phyloP scores from a whole-genome alignment of 1,284 basidiomycete species.

The Irpex sp. region DNA sequence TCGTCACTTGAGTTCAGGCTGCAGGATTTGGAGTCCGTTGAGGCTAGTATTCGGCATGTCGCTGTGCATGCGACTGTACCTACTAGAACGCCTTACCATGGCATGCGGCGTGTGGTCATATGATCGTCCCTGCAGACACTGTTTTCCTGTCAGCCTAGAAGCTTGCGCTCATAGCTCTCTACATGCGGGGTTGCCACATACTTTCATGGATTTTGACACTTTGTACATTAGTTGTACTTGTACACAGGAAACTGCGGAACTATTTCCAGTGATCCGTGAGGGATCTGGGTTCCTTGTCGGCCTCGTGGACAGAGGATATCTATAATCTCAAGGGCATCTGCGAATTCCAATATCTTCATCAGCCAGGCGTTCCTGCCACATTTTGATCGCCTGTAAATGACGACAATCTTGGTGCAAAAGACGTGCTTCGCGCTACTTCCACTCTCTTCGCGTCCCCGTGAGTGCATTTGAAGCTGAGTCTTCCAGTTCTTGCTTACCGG shows the following conservation, averaged over 20 bases:
- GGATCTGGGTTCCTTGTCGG: background rate
- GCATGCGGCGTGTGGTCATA: background rate
- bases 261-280: background rate
- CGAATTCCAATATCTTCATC: constrained; percentile 31
- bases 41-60: background rate
- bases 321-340: background rate
- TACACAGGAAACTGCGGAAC: background rate
- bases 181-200: background rate
- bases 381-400: constrained; percentile 6
- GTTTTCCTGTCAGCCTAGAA: background rate
- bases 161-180: background rate
- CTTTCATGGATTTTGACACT: background rate
- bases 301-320: background rate
- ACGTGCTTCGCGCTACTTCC: constrained; percentile 7
- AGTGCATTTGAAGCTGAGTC: background rate
- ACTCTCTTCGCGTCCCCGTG: background rate
- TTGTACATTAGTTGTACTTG: background rate
- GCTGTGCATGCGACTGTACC: background rate
- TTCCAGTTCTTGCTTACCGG: background rate
- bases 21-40: background rate
- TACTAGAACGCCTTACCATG: background rate
- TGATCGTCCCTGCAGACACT: background rate
- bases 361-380: constrained; percentile 21
- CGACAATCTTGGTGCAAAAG: constrained; percentile 7
- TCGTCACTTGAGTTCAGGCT: background rate